A percentile compares a stretch with the other conserved stretches of the same genome.
Evolutionary conservation across 2,329 filamentous ascomycete genomes (phyloP).

Genomic region (Neoarthrinium moseri): DNA sequence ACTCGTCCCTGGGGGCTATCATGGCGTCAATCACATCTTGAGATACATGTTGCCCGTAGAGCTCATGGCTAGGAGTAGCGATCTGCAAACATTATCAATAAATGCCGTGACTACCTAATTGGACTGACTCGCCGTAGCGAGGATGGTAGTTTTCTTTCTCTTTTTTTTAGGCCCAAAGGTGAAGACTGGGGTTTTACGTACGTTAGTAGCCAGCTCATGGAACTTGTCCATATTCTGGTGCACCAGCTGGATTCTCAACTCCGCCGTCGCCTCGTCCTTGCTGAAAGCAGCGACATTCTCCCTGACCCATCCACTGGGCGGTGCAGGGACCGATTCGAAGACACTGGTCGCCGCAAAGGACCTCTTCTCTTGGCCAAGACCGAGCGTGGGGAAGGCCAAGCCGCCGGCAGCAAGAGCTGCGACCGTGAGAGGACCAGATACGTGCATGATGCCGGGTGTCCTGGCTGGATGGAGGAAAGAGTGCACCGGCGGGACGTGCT

Average conservation of each 20-base stretch:
- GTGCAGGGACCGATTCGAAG: neutral
- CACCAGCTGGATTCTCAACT: slow-evolving; percentile 3
- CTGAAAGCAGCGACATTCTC: neutral
- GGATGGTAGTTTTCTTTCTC: neutral
- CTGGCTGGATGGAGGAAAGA: neutral
- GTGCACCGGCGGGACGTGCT: neutral
- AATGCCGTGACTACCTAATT: no score
- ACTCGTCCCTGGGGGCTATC: slow-evolving; percentile 11
- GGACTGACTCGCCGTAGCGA: neutral
- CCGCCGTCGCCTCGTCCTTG: neutral
- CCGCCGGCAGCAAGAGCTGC: neutral
- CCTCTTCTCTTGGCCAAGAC: neutral
- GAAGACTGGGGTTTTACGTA: slow-evolving; percentile 1
- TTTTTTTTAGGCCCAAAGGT: no score
- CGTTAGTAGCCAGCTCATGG: slow-evolving; percentile 1
- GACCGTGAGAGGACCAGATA: neutral
- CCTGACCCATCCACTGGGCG: slow-evolving; percentile 2
- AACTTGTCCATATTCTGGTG: slow-evolving; percentile 6
- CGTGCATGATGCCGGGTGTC: neutral
- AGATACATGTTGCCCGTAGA: slow-evolving; percentile 8
- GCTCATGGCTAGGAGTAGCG: slow-evolving; percentile 5
- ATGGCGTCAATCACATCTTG: neutral
- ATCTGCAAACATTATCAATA: neutral
- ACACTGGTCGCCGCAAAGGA: neutral
- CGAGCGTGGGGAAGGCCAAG: neutral